phyloP scores from a whole-genome alignment of 2,329 filamentous ascomycete species.

The Colletotrichum tabaci region DNA sequence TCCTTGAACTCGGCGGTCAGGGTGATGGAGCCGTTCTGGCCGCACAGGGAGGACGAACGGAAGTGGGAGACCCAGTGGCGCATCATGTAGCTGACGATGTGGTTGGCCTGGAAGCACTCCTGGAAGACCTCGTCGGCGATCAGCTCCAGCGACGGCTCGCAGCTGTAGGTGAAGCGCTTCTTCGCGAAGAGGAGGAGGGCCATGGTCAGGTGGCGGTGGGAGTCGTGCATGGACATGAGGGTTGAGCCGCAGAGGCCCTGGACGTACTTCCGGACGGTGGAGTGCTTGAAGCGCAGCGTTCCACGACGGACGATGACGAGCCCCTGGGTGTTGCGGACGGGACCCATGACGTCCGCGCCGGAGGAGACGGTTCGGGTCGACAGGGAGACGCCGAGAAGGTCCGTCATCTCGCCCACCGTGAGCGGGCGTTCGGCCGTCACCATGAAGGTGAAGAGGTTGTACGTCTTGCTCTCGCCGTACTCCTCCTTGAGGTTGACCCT shows the following conservation, averaged over 20 bases:
- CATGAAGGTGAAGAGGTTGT: conserved; percentile 53
- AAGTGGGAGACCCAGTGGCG: conserved; percentile 56
- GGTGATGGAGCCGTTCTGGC: conserved; percentile 47
- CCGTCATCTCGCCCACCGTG: conserved; percentile 50
- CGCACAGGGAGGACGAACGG: conserved; percentile 51
- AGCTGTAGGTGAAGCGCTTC: conserved; percentile 45
- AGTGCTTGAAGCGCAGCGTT: conserved; percentile 55
- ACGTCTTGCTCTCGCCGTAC: conserved; percentile 43
- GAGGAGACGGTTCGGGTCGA: conserved; percentile 43
- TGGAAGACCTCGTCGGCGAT: conserved; percentile 47
- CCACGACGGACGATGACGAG: conserved; percentile 54
- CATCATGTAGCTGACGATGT: conserved; percentile 54
- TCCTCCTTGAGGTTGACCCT: conserved; percentile 47
- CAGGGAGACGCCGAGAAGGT: conserved; percentile 51
- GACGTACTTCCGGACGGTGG: conserved; percentile 51
- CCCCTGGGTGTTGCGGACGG: conserved; percentile 42
- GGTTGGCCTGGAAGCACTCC: conserved; percentile 47
- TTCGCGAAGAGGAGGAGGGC: conserved; percentile 54
- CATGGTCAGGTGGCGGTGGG: conserved; percentile 53
- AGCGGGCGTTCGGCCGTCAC: conserved; percentile 53
- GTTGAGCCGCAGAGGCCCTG: conserved; percentile 52
- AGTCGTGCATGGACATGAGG: conserved; percentile 51
- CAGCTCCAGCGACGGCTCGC: conserved; percentile 49
- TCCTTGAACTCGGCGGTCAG: conserved; percentile 53
- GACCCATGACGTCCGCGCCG: conserved; percentile 38